Percentiles rank a stretch among this genome's conserved stretches.
Conservation (phyloP, 1,284 basidiomycete genomes). For the Anthracocystis walkeri region DNA sequence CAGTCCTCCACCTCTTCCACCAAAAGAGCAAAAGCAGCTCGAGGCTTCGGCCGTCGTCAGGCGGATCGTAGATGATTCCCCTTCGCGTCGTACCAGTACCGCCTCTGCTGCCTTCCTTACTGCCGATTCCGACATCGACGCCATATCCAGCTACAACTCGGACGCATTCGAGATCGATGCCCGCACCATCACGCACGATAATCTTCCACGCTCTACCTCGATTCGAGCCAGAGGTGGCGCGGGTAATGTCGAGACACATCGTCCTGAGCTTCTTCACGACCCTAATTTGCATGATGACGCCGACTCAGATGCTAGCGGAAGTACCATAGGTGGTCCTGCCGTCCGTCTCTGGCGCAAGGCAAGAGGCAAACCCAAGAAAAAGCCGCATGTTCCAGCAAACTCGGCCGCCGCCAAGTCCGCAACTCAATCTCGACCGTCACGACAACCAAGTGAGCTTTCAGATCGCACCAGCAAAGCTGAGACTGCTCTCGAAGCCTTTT, state of each 20-base stretch:
- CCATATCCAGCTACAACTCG: conserved; percentile 39
- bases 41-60: neutral
- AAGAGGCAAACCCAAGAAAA: conserved; percentile 45
- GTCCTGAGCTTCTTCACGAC: conserved; percentile 53
- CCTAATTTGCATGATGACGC: conserved; percentile 23
- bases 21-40: conserved; percentile 19
- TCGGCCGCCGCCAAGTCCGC: neutral
- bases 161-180: conserved; percentile 28
- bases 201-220: conserved; percentile 24
- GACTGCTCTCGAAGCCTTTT: conserved; percentile 30
- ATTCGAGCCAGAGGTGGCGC: conserved; percentile 8
- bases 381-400: conserved; percentile 1
- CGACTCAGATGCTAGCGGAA: conserved; percentile 49
- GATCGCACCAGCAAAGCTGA: conserved; percentile 44
- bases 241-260: conserved; percentile 32
- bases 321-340: conserved; percentile 55
- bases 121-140: conserved; percentile 37
- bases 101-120: conserved; percentile 51
- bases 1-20: conserved; percentile 56
- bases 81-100: conserved; percentile 30
- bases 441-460: conserved; percentile 27
- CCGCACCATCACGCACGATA: conserved; percentile 18
- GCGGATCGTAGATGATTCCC: neutral
- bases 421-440: neutral
- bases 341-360: conserved; percentile 53